Percentiles rank a stretch among this genome's conserved stretches.
Evolutionary conservation across 2,329 filamentous ascomycete genomes (phyloP).

Genomic region (Nemania bipapillata): DNA sequence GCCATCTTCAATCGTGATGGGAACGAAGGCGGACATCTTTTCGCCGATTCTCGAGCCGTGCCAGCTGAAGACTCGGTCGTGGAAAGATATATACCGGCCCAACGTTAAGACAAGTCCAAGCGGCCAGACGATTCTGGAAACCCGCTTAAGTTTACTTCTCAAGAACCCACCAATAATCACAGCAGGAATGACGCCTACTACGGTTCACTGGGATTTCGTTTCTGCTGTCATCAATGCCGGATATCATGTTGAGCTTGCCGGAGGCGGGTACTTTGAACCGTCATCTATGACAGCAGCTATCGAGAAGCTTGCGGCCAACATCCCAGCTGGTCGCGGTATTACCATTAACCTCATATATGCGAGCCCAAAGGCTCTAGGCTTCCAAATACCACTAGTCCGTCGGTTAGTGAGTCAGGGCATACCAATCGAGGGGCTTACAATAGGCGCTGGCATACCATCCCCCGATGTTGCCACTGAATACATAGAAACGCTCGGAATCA

Average conservation of each 20-base stretch:
- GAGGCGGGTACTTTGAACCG: slow-evolving; percentile 87
- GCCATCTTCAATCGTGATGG: slow-evolving; percentile 73
- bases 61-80: background rate
- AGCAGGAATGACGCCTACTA: slow-evolving; percentile 91
- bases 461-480: slow-evolving; percentile 93
- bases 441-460: slow-evolving; percentile 91
- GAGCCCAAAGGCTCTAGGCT: slow-evolving; percentile 86
- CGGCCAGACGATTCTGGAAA: slow-evolving; percentile 71
- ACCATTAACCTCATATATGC: slow-evolving; percentile 92
- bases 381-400: slow-evolving; percentile 88
- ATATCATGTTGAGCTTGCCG: slow-evolving; percentile 89
- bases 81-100: background rate
- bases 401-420: slow-evolving; percentile 84
- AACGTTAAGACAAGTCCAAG: background rate
- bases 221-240: slow-evolving; percentile 91
- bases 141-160: slow-evolving; percentile 89
- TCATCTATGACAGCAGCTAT: slow-evolving; percentile 86
- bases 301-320: slow-evolving; percentile 82
- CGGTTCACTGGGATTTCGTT: slow-evolving; percentile 90
- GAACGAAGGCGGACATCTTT: slow-evolving; percentile 97
- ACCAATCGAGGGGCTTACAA: slow-evolving; percentile 89
- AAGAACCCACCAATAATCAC: slow-evolving; percentile 89
- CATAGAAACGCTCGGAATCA: slow-evolving; percentile 88
- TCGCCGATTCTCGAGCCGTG: slow-evolving; percentile 77
- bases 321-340: slow-evolving; percentile 86